These are phyloP conservation scores for Platanus orientalis DNA, from an alignment of 164 flowering plant species.

Conservation along the genomic window DNA sequence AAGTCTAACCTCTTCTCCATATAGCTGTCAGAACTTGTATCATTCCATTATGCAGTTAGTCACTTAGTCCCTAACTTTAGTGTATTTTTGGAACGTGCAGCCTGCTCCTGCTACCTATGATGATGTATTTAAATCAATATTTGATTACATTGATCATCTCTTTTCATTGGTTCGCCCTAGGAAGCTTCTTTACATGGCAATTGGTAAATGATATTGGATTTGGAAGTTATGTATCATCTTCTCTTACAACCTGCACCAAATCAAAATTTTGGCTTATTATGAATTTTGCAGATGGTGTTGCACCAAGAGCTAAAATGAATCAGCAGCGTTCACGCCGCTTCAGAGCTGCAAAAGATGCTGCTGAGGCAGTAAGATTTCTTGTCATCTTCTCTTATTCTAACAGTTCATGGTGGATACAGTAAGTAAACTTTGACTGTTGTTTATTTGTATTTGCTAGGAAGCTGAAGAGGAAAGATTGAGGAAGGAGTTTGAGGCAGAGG, in stretches of 20 bases:
- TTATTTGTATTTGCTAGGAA: background rate
- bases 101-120: conserved; percentile 6
- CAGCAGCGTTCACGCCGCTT: conserved; percentile 16
- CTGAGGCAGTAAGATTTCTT: conserved; percentile 3
- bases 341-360: conserved; percentile 12
- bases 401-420: background rate
- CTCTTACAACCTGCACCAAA: background rate
- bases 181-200: conserved; percentile 13
- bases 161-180: conserved; percentile 10
- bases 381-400: background rate
- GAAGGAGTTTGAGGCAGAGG: conserved; percentile 6
- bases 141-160: conserved; percentile 12
- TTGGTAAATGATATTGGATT: background rate
- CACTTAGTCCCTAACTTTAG: background rate
- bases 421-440: background rate
- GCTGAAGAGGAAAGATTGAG: conserved; percentile 11
- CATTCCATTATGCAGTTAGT: background rate
- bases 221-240: background rate
- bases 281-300: conserved; percentile 13
- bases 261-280: background rate
- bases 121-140: conserved; percentile 8
- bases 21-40: too few species aligned
- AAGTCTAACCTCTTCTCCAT: too few species aligned
- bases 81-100: background rate
- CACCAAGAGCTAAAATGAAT: conserved; percentile 16